Conservation (phyloP, 2,329 filamentous ascomycete species). For the Trichoderma brevicompactum region DNA sequence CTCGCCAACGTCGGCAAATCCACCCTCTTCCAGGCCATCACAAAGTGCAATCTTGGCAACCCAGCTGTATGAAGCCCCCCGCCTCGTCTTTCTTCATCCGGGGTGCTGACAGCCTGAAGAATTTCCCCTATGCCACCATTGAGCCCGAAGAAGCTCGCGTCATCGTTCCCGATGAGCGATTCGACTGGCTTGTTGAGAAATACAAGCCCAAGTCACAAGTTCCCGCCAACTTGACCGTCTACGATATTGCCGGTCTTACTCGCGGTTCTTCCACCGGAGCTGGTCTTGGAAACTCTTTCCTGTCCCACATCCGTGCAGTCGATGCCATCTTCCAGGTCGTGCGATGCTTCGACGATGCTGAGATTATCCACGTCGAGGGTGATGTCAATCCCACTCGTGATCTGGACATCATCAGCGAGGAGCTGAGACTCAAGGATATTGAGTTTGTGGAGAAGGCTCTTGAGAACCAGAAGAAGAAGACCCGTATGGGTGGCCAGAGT, state of each 20-base stretch:
- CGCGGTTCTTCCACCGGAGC: constrained; percentile 95
- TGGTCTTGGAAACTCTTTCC: constrained; percentile 95
- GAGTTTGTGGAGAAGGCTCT: constrained; percentile 97
- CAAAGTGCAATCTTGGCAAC: constrained; percentile 95
- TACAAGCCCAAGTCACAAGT: constrained; percentile 98
- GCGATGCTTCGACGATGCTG: constrained; percentile 96
- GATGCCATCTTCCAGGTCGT: constrained; percentile 98
- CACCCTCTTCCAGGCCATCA: constrained; percentile 99
- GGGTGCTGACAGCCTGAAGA: constrained; percentile 61
- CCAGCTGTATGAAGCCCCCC: constrained; percentile 72
- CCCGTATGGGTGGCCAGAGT: constrained; percentile 88
- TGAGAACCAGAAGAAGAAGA: constrained; percentile 92
- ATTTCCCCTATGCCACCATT: constrained; percentile 99
- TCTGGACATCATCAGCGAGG: constrained; percentile 94
- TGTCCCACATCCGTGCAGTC: constrained; percentile 97
- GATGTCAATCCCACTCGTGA: constrained; percentile 95
- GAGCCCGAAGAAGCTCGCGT: constrained; percentile 98
- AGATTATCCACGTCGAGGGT: constrained; percentile 99
- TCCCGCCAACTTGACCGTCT: constrained; percentile 97
- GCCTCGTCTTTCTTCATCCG: constrained; percentile 43
- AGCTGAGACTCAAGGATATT: constrained; percentile 96
- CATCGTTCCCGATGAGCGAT: constrained; percentile 93
- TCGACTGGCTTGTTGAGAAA: constrained; percentile 92
- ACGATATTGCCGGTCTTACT: constrained; percentile 97
- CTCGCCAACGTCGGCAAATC: constrained; percentile 99